Conservation (phyloP, 73 alveolate species). For the Paramecium sexaurelia region DNA sequence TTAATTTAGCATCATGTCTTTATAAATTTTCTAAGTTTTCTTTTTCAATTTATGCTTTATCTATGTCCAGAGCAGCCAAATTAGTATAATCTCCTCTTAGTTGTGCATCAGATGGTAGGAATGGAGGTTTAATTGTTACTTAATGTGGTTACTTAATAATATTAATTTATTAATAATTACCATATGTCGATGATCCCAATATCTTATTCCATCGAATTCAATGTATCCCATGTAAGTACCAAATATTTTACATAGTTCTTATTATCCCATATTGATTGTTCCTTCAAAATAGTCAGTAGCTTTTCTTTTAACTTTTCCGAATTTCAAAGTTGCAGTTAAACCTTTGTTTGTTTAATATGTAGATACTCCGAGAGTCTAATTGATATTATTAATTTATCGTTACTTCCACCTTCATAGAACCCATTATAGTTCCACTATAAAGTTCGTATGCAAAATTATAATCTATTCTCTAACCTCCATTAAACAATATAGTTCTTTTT, state of each 20-base stretch:
- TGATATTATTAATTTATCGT: slow-evolving; percentile 63
- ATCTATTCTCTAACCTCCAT: slow-evolving; percentile 65
- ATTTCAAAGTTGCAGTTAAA: slow-evolving; percentile 68
- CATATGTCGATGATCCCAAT: slow-evolving; percentile 90
- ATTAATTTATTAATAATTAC: background rate
- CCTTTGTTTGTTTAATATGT: background rate
- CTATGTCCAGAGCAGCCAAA: slow-evolving; percentile 27
- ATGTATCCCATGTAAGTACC: slow-evolving; percentile 95
- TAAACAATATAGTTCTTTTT: slow-evolving; percentile 58
- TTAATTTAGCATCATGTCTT: slow-evolving; percentile 63
- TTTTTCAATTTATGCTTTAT: slow-evolving; percentile 58
- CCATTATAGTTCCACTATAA: slow-evolving; percentile 77
- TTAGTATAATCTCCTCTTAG: slow-evolving; percentile 52
- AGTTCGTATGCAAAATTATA: slow-evolving; percentile 66
- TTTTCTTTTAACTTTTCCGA: slow-evolving; percentile 72
- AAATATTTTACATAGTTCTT: slow-evolving; percentile 75
- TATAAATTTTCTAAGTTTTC: slow-evolving; percentile 57
- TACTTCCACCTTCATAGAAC: slow-evolving; percentile 84
- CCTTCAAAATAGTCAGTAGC: slow-evolving; percentile 91
- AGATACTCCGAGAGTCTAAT: slow-evolving; percentile 3
- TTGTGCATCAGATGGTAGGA: slow-evolving; percentile 54
- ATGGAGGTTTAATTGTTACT: slow-evolving; percentile 25
- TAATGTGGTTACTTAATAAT: slow-evolving; percentile 34
- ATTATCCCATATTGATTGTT: slow-evolving; percentile 75
- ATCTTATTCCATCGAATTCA: slow-evolving; percentile 93